These are phyloP conservation scores for Suhomyces yuchorum DNA, from an alignment of 1,139 yeast genomes.

Conservation along the genomic window DNA sequence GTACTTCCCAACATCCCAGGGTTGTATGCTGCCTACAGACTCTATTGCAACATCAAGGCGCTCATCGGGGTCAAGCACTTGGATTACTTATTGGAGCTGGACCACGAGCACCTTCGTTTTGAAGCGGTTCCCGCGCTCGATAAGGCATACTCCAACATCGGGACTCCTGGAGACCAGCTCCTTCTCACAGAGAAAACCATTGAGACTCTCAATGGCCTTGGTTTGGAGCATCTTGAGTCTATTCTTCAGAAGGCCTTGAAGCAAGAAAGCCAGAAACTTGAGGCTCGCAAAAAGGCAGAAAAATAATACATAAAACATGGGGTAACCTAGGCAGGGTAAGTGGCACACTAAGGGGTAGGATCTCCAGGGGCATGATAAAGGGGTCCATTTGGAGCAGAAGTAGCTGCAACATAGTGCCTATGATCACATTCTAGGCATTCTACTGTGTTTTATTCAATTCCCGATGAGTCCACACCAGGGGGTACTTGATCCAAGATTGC, in stretches of 20 bases:
- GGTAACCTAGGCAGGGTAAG: neutral
- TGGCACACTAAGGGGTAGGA: neutral
- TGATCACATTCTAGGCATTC: too few relatives aligned
- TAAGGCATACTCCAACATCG: constrained; percentile 18
- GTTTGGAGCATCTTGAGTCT: constrained; percentile 39
- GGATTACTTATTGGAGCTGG: constrained; percentile 46
- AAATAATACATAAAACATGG: neutral
- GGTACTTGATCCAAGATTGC: too few relatives aligned
- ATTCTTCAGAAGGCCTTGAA: constrained; percentile 48
- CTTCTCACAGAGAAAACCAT: constrained; percentile 36
- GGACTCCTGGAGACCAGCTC: constrained; percentile 19
- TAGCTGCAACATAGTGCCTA: too few relatives aligned
- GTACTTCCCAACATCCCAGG: constrained; percentile 97
- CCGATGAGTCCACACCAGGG: too few relatives aligned
- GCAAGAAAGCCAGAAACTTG: constrained; percentile 44
- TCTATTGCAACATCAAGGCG: constrained; percentile 85
- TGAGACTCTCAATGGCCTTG: constrained; percentile 32
- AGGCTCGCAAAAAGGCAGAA: constrained; percentile 3
- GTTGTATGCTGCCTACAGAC: constrained; percentile 76
- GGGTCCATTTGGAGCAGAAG: too few relatives aligned
- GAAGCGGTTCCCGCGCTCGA: constrained; percentile 23
- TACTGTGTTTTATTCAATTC: too few relatives aligned
- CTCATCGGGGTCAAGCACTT: constrained; percentile 73
- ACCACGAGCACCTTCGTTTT: constrained; percentile 32
- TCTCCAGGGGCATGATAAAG: neutral